Evolutionary conservation across 2,329 filamentous ascomycete species (phyloP).

Genomic region (Ophiostoma australiae): DNA sequence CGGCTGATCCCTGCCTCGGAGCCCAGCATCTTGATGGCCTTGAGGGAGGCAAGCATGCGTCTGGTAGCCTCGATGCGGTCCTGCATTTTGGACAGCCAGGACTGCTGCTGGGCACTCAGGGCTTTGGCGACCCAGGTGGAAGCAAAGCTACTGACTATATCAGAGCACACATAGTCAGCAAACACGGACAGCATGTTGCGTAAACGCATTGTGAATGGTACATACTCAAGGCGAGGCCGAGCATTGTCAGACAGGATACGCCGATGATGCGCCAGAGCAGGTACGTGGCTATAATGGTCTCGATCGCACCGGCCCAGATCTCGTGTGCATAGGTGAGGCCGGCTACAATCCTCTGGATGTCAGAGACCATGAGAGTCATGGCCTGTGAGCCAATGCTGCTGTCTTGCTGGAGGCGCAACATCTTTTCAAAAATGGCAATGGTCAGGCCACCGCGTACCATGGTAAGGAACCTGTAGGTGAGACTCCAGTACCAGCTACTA

Average conservation of each 20-base stretch:
- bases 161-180: too few species aligned
- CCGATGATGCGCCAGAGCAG: slow-evolving; percentile 21
- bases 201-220: too few species aligned
- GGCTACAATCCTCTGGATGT: slow-evolving; percentile 25
- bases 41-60: slow-evolving; percentile 46
- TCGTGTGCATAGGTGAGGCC: slow-evolving; percentile 20
- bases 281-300: slow-evolving; percentile 22
- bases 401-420: slow-evolving; percentile 25
- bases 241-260: slow-evolving; percentile 21
- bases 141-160: too few species aligned
- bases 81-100: slow-evolving; percentile 48
- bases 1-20: slow-evolving; percentile 28
- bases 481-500: slow-evolving; percentile 25
- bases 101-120: slow-evolving; percentile 21
- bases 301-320: slow-evolving; percentile 15
- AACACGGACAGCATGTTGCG: too few species aligned
- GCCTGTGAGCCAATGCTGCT: slow-evolving; percentile 24
- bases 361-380: slow-evolving; percentile 26
- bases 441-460: slow-evolving; percentile 24
- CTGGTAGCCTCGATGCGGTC: slow-evolving; percentile 45
- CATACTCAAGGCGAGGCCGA: slow-evolving; percentile 15
- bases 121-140: slow-evolving; percentile 21
- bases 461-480: slow-evolving; percentile 24
- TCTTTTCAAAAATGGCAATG: slow-evolving; percentile 25
- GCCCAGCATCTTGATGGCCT: slow-evolving; percentile 48